These are phyloP conservation scores for Immersiella caudata DNA, from an alignment of 495 filamentous ascomycete genomes.

Conservation along the genomic window DNA sequence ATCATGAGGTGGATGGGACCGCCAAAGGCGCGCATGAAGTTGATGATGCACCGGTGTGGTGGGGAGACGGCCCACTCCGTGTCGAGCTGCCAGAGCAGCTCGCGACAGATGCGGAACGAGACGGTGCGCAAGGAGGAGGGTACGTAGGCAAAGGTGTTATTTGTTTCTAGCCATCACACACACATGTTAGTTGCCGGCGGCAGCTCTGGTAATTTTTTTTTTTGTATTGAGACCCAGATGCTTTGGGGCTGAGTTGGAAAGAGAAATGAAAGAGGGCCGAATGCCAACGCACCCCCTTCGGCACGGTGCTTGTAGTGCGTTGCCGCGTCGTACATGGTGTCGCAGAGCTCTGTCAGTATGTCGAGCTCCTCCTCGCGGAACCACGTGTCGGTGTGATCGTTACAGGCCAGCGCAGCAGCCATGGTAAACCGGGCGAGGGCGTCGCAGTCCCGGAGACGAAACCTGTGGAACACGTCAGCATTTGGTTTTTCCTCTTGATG, in stretches of 20 bases:
- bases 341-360: conserved; percentile 25
- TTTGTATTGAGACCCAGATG: too few relatives aligned
- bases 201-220: too few relatives aligned
- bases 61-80: conserved; percentile 1
- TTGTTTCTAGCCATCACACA: too few relatives aligned
- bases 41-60: conserved; percentile 5
- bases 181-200: too few relatives aligned
- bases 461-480: too few relatives aligned
- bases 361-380: conserved; percentile 28
- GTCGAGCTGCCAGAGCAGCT: conserved; percentile 25
- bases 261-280: too few relatives aligned
- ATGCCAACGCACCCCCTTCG: too few relatives aligned
- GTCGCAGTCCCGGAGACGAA: conserved; percentile 32
- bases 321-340: conserved; percentile 30
- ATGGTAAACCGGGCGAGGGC: conserved; percentile 26
- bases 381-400: conserved; percentile 24
- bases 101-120: conserved; percentile 18
- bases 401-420: conserved; percentile 25
- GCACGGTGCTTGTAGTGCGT: conserved; percentile 32
- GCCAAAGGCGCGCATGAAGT: conserved; percentile 29
- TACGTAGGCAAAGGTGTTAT: conserved; percentile 30
- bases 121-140: conserved; percentile 5
- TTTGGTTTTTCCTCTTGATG: too few relatives aligned
- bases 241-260: too few relatives aligned
- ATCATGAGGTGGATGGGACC: conserved; percentile 34